Evolutionary conservation across 352 stramenopile species (phyloP).

Genomic region (Elongisporangium prolatum): DNA sequence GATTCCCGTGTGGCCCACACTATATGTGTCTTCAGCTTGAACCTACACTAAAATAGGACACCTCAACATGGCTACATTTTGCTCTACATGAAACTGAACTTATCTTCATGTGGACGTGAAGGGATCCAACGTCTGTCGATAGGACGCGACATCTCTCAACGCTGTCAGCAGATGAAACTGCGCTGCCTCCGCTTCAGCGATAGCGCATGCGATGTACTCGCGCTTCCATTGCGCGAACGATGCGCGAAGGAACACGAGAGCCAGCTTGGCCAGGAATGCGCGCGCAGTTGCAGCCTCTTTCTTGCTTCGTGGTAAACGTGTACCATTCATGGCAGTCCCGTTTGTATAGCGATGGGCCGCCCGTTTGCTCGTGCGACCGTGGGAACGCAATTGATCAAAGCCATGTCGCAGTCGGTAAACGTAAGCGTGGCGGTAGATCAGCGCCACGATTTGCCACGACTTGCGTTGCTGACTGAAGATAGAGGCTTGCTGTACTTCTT

Average conservation of each 20-base stretch:
- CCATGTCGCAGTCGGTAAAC: slow-evolving; percentile 11
- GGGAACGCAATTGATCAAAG: slow-evolving; percentile 12
- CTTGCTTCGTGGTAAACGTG: background rate
- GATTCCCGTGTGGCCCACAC: background rate
- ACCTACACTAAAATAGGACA: background rate
- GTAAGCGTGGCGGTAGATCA: slow-evolving; percentile 1
- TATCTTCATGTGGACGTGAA: slow-evolving; percentile 7
- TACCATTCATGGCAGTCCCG: background rate
- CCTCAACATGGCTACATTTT: background rate
- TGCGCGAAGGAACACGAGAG: slow-evolving; percentile 12
- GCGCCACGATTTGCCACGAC: slow-evolving; percentile 7
- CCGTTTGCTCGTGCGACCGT: background rate
- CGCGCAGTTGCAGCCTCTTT: slow-evolving; percentile 14
- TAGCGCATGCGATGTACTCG: slow-evolving; percentile 37
- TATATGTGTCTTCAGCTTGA: background rate
- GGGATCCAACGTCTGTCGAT: slow-evolving; percentile 28
- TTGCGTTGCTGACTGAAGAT: slow-evolving; percentile 3
- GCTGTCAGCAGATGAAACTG: slow-evolving; percentile 39
- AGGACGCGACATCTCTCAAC: slow-evolving; percentile 31
- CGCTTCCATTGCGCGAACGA: slow-evolving; percentile 47
- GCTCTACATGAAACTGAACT: background rate
- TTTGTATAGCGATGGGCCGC: background rate
- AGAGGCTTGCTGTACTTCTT: slow-evolving; percentile 15
- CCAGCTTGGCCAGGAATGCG: slow-evolving; percentile 22
- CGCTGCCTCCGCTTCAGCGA: slow-evolving; percentile 32